Conservation (phyloP, 169 alveolate species). For the Neospora caninum region DNA sequence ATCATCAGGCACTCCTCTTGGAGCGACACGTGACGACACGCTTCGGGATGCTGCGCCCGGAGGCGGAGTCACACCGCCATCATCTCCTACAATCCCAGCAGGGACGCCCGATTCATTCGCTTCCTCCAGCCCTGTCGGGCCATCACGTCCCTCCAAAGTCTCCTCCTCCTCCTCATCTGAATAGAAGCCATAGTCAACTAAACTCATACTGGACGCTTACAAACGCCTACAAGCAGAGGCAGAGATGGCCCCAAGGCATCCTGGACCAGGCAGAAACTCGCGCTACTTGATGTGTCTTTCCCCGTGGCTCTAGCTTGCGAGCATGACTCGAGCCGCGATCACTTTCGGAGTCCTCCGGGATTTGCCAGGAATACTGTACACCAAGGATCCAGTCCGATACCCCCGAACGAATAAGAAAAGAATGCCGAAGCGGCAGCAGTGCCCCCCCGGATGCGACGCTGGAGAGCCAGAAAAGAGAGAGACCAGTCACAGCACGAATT, state of each 20-base stretch:
- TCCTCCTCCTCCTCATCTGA: conserved; percentile 59
- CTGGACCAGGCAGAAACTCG: background rate
- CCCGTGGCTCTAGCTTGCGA: too few relatives aligned
- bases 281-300: background rate
- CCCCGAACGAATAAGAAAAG: too few relatives aligned
- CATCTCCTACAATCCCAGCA: background rate
- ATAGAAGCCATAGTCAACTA: conserved; percentile 54
- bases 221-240: background rate
- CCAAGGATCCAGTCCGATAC: too few relatives aligned
- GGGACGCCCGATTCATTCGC: background rate
- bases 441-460: too few relatives aligned
- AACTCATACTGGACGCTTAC: conserved; percentile 43
- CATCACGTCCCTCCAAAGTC: background rate
- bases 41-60: background rate
- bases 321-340: too few relatives aligned
- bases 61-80: background rate
- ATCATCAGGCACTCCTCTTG: background rate
- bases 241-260: background rate
- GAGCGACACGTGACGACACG: background rate
- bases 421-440: too few relatives aligned
- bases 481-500: too few relatives aligned
- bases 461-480: too few relatives aligned
- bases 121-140: background rate
- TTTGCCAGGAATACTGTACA: too few relatives aligned
- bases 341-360: too few relatives aligned